Conservation (phyloP, 73 alveolate genomes). For the Tetrahymena elliotti region DNA sequence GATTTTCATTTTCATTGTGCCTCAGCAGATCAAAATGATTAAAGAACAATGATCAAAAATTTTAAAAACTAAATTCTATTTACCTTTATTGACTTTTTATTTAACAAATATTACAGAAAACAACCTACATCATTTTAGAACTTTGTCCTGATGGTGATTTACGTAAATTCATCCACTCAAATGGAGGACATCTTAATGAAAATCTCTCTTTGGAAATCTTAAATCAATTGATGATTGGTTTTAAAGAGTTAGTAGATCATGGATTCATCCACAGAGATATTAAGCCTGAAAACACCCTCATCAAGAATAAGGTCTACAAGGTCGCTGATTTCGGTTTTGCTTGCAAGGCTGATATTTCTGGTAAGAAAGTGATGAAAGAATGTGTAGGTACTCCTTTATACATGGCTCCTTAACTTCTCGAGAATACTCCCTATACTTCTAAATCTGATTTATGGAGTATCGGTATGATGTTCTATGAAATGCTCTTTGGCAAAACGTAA, state of each 20-base stretch:
- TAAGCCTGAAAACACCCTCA: conserved; percentile 48
- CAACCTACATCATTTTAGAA: conserved; percentile 8
- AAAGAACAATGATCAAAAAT: background rate
- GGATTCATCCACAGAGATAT: conserved; percentile 67
- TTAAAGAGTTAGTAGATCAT: conserved; percentile 2
- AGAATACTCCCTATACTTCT: conserved; percentile 7
- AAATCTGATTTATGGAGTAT: conserved; percentile 30
- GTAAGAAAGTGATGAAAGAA: conserved; percentile 1
- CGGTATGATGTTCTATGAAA: conserved; percentile 37
- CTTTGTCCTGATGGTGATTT: conserved; percentile 32
- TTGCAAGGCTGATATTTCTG: conserved; percentile 12
- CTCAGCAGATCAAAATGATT: background rate
- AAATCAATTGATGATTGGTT: conserved; percentile 14
- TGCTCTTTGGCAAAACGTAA: conserved; percentile 16
- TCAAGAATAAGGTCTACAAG: conserved; percentile 15
- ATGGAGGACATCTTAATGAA: conserved; percentile 18
- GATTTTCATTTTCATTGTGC: background rate
- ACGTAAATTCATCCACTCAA: background rate
- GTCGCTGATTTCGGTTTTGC: conserved; percentile 43
- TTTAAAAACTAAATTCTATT: too few species aligned
- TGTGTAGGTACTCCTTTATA: conserved; percentile 37
- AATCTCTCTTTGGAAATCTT: background rate
- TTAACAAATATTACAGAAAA: background rate
- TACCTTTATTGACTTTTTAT: background rate
- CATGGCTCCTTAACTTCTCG: conserved; percentile 40